Evolutionary conservation across 2,329 filamentous ascomycete species (phyloP).

Genomic region (Pestalotiopsis sp.): DNA sequence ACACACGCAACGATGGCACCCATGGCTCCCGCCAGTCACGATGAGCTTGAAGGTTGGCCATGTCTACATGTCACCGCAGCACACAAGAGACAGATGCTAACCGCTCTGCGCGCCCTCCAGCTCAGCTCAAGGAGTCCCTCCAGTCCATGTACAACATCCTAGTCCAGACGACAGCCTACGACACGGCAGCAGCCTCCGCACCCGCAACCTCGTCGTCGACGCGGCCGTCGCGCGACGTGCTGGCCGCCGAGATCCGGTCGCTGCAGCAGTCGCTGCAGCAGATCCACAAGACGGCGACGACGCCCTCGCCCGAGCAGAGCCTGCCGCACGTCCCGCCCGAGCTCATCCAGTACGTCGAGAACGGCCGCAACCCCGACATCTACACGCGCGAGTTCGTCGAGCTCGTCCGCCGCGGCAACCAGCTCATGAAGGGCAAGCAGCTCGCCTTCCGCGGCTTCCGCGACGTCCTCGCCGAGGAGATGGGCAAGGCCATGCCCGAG

Average conservation of each 20-base stretch:
- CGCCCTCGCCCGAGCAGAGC: constrained; percentile 25
- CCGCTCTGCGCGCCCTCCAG: constrained; percentile 14
- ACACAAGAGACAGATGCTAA: neutral
- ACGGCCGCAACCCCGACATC: constrained; percentile 71
- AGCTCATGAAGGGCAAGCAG: constrained; percentile 66
- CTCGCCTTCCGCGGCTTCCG: constrained; percentile 60
- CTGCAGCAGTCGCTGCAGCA: constrained; percentile 39
- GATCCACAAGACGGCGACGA: constrained; percentile 41
- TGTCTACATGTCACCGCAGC: neutral
- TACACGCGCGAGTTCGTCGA: constrained; percentile 75
- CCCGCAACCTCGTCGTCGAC: constrained; percentile 24
- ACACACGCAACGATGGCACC: constrained; percentile 31
- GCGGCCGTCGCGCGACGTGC: constrained; percentile 53
- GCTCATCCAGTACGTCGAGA: constrained; percentile 68
- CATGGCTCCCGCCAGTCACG: constrained; percentile 31
- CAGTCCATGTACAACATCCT: constrained; percentile 35
- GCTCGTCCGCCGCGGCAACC: constrained; percentile 64
- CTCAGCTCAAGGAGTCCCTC: constrained; percentile 34
- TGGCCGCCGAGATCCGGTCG: constrained; percentile 51
- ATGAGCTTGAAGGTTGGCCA: constrained; percentile 34
- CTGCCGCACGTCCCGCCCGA: constrained; percentile 61
- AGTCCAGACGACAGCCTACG: constrained; percentile 63
- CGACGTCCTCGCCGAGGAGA: constrained; percentile 61
- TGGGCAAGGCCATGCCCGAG: constrained; percentile 60
- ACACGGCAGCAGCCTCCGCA: constrained; percentile 32